These are phyloP conservation scores for Termitomyces sp. DNA, from an alignment of 768 basidiomycete genomes.

Conservation along the genomic window DNA sequence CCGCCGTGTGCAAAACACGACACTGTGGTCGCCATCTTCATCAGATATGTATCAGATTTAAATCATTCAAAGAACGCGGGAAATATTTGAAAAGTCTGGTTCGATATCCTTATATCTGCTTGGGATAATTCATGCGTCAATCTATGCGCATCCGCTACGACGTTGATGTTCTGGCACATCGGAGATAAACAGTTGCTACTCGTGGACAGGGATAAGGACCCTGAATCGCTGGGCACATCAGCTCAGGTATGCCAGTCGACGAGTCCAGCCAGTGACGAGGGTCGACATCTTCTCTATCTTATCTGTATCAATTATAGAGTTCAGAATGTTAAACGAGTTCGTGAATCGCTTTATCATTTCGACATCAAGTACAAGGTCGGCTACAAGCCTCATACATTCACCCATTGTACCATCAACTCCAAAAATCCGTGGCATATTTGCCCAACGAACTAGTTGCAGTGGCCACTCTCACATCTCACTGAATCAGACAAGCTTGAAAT, in stretches of 20 bases:
- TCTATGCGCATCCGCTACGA: neutral
- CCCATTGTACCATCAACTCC: constrained; percentile 2
- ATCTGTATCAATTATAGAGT: constrained; percentile 15
- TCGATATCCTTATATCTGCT: constrained; percentile 4
- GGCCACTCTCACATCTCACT: too few species aligned
- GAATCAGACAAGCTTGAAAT: too few species aligned
- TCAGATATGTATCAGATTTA: constrained; percentile 13
- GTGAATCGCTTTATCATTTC: constrained; percentile 9
- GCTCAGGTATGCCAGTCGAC: constrained; percentile 12
- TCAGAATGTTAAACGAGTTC: constrained; percentile 8
- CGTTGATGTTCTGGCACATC: constrained; percentile 8
- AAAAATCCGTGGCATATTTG: neutral
- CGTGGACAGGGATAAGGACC: neutral
- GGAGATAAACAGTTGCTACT: constrained; percentile 15
- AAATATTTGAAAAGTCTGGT: constrained; percentile 9
- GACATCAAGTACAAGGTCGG: constrained; percentile 7
- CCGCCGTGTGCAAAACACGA: constrained; percentile 10
- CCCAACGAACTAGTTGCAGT: neutral
- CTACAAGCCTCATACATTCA: constrained; percentile 16
- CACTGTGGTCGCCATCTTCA: constrained; percentile 5
- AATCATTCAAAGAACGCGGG: constrained; percentile 13
- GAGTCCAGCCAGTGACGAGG: constrained; percentile 1
- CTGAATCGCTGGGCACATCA: constrained; percentile 7
- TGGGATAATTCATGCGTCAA: constrained; percentile 4
- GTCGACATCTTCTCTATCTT: too few species aligned